Percentiles rank a stretch among this genome's conserved stretches.
Evolutionary conservation across 140 eudicot genomes (phyloP).

Genomic region (Ambrosia hybrid): DNA sequence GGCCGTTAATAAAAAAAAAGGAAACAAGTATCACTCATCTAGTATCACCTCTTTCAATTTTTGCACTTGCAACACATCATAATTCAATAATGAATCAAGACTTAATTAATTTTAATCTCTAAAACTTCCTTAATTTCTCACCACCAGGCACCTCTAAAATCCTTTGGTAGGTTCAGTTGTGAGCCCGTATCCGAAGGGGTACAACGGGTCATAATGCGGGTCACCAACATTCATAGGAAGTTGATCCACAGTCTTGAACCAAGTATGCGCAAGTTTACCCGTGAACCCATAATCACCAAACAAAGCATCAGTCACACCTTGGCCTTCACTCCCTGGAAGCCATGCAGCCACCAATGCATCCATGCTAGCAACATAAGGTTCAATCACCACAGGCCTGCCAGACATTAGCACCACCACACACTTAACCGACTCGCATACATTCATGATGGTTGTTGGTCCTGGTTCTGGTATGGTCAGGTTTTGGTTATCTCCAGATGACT

Average conservation of each 20-base stretch:
- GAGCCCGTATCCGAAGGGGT: slow-evolving; percentile 68
- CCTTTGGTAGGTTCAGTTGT: slow-evolving; percentile 37
- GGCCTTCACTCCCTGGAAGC: slow-evolving; percentile 73
- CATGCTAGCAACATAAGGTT: slow-evolving; percentile 51
- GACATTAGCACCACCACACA: slow-evolving; percentile 66
- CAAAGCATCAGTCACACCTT: slow-evolving; percentile 71
- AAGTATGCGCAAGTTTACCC: slow-evolving; percentile 60
- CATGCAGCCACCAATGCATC: slow-evolving; percentile 79
- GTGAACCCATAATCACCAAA: slow-evolving; percentile 67
- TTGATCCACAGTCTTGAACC: slow-evolving; percentile 82
- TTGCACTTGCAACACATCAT: too few species aligned
- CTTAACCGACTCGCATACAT: slow-evolving; percentile 56
- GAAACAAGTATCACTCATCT: too few species aligned
- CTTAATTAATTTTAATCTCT: too few species aligned
- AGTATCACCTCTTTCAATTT: too few species aligned
- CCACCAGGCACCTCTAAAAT: background rate
- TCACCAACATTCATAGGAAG: slow-evolving; percentile 76
- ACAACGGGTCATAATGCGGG: slow-evolving; percentile 66
- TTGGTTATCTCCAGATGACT: slow-evolving; percentile 52
- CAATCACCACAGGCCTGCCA: slow-evolving; percentile 65
- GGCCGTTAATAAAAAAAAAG: too few species aligned
- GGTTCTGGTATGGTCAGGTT: slow-evolving; percentile 56
- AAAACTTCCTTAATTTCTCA: too few species aligned
- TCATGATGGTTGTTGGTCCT: slow-evolving; percentile 40
- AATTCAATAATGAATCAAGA: too few species aligned